Conservation (phyloP, 2,329 filamentous ascomycete species). For the Alternaria sp. region DNA sequence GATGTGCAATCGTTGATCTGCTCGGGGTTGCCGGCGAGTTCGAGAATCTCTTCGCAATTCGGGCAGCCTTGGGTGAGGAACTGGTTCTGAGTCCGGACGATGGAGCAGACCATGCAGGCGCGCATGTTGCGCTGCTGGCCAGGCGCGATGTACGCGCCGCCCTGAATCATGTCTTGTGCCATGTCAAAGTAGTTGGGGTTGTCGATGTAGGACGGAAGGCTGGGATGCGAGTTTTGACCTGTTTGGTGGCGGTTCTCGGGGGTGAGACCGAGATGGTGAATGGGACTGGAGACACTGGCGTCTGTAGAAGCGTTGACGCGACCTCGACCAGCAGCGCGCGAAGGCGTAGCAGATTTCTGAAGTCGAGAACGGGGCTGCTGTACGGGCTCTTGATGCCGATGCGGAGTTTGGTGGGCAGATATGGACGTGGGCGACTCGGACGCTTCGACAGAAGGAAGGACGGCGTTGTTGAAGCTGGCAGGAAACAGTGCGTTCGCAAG, state of each 20-base stretch:
- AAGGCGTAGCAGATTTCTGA: conserved; percentile 1
- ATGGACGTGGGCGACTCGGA: background rate
- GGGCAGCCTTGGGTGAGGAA: conserved; percentile 90
- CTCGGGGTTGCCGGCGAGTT: conserved; percentile 79
- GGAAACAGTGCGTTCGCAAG: conserved; percentile 18
- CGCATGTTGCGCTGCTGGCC: conserved; percentile 85
- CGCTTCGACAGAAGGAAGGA: background rate
- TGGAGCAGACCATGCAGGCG: conserved; percentile 98
- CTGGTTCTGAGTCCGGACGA: conserved; percentile 83
- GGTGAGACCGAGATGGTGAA: background rate
- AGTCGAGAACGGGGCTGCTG: background rate
- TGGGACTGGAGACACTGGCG: conserved; percentile 4
- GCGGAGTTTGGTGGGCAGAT: background rate
- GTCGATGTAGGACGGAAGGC: conserved; percentile 3
- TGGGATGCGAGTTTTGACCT: background rate
- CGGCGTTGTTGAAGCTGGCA: background rate
- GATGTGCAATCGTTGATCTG: conserved; percentile 92
- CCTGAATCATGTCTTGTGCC: conserved; percentile 43
- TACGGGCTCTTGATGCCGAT: background rate
- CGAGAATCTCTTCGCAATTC: conserved; percentile 94
- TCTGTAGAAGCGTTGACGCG: conserved; percentile 9
- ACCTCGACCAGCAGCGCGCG: background rate
- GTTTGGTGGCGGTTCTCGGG: background rate
- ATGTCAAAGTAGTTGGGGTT: background rate
- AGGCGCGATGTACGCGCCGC: conserved; percentile 72